Percentiles rank a stretch among this genome's conserved stretches.
phyloP scores from a whole-genome alignment of 352 stramenopile species.

The Pythium folliculosum region DNA sequence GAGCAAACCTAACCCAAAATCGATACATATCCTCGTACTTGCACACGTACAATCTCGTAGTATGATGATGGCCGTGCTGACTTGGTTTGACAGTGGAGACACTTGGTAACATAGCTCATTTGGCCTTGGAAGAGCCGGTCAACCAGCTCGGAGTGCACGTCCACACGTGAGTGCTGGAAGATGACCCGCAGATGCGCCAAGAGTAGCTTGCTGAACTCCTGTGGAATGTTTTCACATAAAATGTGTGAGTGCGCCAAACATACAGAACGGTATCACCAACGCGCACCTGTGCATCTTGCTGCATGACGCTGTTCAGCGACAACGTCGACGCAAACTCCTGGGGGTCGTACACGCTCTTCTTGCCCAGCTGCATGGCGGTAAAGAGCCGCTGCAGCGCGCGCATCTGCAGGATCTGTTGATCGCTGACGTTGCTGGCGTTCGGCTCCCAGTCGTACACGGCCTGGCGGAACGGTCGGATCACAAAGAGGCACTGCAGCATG shows the following conservation, averaged over 20 bases:
- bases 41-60: constrained; percentile 71
- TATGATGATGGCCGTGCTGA: constrained; percentile 72
- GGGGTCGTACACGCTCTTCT: constrained; percentile 71
- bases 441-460: constrained; percentile 83
- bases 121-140: constrained; percentile 79
- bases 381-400: constrained; percentile 82
- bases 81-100: constrained; percentile 63
- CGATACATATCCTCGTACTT: not conserved
- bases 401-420: constrained; percentile 73
- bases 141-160: constrained; percentile 63
- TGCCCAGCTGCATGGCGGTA: constrained; percentile 79
- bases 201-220: constrained; percentile 90
- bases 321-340: constrained; percentile 79
- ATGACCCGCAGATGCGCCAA: constrained; percentile 77
- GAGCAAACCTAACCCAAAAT: not conserved
- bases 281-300: constrained; percentile 85
- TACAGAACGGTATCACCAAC: too few relatives aligned
- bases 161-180: constrained; percentile 63
- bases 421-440: constrained; percentile 43
- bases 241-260: too few relatives aligned
- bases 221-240: not conserved
- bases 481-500: constrained; percentile 86
- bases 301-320: constrained; percentile 77
- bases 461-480: constrained; percentile 66
- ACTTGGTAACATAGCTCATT: constrained; percentile 87